These are phyloP conservation scores for Phalaenopsis equestris DNA, from an alignment of 106 monocot genomes.

Conservation along the genomic window DNA sequence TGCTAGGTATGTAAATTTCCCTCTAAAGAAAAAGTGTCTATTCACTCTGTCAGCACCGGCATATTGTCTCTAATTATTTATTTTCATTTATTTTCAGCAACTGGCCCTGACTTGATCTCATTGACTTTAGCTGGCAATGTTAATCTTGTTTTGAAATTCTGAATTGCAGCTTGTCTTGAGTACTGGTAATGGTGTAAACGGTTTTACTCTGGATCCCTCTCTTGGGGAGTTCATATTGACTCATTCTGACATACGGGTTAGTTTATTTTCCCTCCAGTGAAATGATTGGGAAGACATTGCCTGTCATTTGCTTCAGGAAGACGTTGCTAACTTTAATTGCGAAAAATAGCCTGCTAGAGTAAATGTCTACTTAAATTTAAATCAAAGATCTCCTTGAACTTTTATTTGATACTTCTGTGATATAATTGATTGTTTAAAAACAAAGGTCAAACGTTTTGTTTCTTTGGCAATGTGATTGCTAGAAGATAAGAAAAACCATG, in stretches of 20 bases:
- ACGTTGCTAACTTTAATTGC: too few relatives aligned
- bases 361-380: too few relatives aligned
- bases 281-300: neutral
- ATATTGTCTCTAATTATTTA: neutral
- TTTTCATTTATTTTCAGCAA: neutral
- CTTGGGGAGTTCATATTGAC: slow-evolving; percentile 99
- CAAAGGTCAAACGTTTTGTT: too few relatives aligned
- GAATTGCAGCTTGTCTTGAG: slow-evolving; percentile 80
- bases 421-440: too few relatives aligned
- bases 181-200: slow-evolving; percentile 83
- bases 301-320: too few relatives aligned
- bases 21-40: neutral
- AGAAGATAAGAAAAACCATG: too few relatives aligned
- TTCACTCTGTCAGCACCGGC: neutral
- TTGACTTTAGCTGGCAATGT: neutral
- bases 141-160: neutral
- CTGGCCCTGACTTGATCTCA: neutral
- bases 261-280: neutral
- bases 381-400: too few relatives aligned
- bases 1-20: too few relatives aligned
- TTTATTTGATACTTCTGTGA: too few relatives aligned
- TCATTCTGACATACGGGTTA: slow-evolving; percentile 84
- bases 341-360: too few relatives aligned
- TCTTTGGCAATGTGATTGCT: too few relatives aligned
- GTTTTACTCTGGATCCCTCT: slow-evolving; percentile 97